A percentile compares a stretch with the other conserved stretches of the same genome.
Evolutionary conservation across 2,329 filamentous ascomycete species (phyloP).

Genomic region (Neopestalotiopsis sp.): DNA sequence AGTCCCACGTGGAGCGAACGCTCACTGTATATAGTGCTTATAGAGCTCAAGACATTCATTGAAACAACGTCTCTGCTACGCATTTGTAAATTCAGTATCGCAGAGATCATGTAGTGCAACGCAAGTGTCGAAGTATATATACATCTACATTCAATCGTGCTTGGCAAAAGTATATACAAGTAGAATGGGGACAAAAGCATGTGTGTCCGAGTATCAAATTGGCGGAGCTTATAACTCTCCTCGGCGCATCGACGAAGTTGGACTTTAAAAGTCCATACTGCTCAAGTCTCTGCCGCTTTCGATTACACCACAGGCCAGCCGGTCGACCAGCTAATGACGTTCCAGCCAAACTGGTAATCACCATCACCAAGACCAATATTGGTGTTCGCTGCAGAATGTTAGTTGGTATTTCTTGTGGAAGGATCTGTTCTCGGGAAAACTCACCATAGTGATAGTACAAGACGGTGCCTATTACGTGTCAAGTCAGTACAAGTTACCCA

Average conservation of each 20-base stretch:
- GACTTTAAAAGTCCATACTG: background rate
- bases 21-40: background rate
- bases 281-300: background rate
- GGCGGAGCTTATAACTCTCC: too few relatives aligned
- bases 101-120: too few relatives aligned
- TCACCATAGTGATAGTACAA: slow-evolving; percentile 66
- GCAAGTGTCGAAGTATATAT: too few relatives aligned
- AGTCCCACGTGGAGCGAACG: background rate
- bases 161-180: background rate
- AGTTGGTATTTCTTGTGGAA: background rate
- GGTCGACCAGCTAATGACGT: slow-evolving; percentile 45
- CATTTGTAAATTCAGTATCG: too few relatives aligned
- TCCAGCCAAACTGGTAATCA: slow-evolving; percentile 53
- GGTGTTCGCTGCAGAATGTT: slow-evolving; percentile 48
- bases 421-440: background rate
- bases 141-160: background rate
- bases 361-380: slow-evolving; percentile 56
- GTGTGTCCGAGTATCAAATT: too few relatives aligned
- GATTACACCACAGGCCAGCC: slow-evolving; percentile 48
- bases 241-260: too few relatives aligned
- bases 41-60: background rate
- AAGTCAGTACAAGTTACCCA: too few relatives aligned
- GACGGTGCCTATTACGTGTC: slow-evolving; percentile 44
- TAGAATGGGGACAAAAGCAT: background rate
- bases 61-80: too few relatives aligned